phyloP scores from a whole-genome alignment of 495 filamentous ascomycete genomes.

The Parathielavia appendiculata region DNA sequence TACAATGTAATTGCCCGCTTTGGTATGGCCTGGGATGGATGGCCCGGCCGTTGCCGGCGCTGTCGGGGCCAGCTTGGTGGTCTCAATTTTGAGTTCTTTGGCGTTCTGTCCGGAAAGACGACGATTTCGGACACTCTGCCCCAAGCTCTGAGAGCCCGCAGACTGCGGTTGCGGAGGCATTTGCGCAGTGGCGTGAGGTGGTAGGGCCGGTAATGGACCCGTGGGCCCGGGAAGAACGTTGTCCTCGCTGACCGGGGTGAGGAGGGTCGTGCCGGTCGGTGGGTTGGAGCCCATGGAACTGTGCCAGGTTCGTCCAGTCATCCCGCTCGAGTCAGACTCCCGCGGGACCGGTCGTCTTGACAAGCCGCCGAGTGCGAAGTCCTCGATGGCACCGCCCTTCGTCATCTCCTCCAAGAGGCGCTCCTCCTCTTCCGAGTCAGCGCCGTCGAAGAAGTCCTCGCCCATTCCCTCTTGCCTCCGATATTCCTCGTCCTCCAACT shows the following conservation, averaged over 20 bases:
- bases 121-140: conserved; percentile 65
- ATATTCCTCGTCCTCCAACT: conserved; percentile 37
- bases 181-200: conserved; percentile 29
- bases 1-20: conserved; percentile 37
- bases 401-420: conserved; percentile 91
- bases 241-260: conserved; percentile 75
- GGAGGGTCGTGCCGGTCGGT: conserved; percentile 62
- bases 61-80: conserved; percentile 43
- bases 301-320: conserved; percentile 80
- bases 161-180: conserved; percentile 30
- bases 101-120: conserved; percentile 73
- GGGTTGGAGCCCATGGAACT: conserved; percentile 78
- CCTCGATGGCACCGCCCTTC: conserved; percentile 77
- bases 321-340: conserved; percentile 81
- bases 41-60: conserved; percentile 37
- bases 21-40: conserved; percentile 41
- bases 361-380: conserved; percentile 73
- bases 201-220: conserved; percentile 36
- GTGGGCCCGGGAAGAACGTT: conserved; percentile 27
- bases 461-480: conserved; percentile 25
- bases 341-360: conserved; percentile 74
- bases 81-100: conserved; percentile 89
- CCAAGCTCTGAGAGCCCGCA: conserved; percentile 30
- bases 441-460: conserved; percentile 51
- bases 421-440: conserved; percentile 87